Percentiles rank a stretch among this genome's conserved stretches.
Conservation (phyloP, 306 rosid genomes). For the Lathyrus aphaca region DNA sequence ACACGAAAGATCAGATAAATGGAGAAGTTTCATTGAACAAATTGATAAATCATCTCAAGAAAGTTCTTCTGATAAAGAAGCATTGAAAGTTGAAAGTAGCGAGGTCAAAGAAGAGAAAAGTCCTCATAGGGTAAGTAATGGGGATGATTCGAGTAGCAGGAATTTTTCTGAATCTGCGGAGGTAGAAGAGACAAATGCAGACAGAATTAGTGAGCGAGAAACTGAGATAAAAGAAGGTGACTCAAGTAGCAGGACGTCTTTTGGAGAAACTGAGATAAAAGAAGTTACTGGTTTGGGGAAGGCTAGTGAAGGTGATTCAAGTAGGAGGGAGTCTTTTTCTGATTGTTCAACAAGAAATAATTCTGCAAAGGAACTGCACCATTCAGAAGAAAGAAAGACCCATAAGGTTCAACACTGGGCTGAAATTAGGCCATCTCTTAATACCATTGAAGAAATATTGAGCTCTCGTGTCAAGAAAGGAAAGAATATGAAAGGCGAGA, state of each 20-base stretch:
- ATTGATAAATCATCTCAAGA: conserved; percentile 45
- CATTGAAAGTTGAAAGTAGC: conserved; percentile 45
- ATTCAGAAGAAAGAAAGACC: conserved; percentile 53
- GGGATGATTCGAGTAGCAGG: conserved; percentile 43
- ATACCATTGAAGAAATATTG: conserved; percentile 62
- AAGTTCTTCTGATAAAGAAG: conserved; percentile 47
- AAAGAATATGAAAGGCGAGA: conserved; percentile 46
- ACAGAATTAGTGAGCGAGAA: conserved; percentile 42
- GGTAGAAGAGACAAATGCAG: conserved; percentile 39
- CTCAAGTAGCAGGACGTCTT: conserved; percentile 26
- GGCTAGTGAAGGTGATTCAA: conserved; percentile 43
- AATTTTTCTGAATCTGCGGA: conserved; percentile 43
- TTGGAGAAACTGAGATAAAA: conserved; percentile 35
- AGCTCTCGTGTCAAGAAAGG: conserved; percentile 60
- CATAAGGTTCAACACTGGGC: conserved; percentile 61
- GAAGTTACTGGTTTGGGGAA: conserved; percentile 34
- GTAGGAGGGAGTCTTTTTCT: conserved; percentile 43
- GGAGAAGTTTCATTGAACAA: conserved; percentile 76
- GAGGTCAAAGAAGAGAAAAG: conserved; percentile 47
- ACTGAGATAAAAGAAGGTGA: conserved; percentile 35
- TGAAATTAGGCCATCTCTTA: conserved; percentile 66
- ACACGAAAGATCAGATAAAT: conserved; percentile 70
- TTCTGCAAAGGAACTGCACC: conserved; percentile 49
- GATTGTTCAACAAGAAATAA: conserved; percentile 47
- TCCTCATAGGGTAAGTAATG: conserved; percentile 45